Evolutionary conservation across 352 stramenopile species (phyloP), one percentile per base, ranked within the genome.

Genomic region (Phytophthora meadii): DNA sequence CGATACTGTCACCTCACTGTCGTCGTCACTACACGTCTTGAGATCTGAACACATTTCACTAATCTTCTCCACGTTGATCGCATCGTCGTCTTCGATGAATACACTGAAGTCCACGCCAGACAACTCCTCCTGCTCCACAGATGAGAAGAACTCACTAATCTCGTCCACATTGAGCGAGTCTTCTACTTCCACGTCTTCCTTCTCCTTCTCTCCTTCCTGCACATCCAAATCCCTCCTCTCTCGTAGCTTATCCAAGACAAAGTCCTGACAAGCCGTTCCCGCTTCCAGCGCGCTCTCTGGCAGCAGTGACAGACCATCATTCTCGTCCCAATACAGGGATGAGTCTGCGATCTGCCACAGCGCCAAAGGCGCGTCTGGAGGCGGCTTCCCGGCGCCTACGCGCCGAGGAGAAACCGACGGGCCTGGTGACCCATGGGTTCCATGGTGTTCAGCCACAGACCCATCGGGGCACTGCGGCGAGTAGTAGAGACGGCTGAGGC

Each of bases 41-140:
- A 48, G 56, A 27, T 73, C 61, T 34, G 76, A 71, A 44, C 87
- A 82, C 25, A 82, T 65, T 41, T 86, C 74, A 59, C 71, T 84
- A 48, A 87, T 77, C 59, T 87, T 76, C 48, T 90, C 81, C 40
- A 86, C 68, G 44, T 86, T 82, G 17, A 82, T 47, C 53, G 70
- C 77, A 48, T 88, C 77, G 11, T 87, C 73, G 9, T 76, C 72
- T 53, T 88, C 71, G 9, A 85, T 64, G 28, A 86, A 76, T 10
- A 85, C 63, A 50, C 74, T 73, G 30, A 82, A 84, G 53, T 88
- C 74, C 57, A 81, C 61, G 11, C 50, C 57, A 4, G 64, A 53
- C 37, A 58, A 61, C 51, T 75, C 68, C 27, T 86, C 72, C 44
- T 74, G 68, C 65, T 88, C 76, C 52, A 87, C 81, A 52, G 58